A percentile compares a stretch with the other conserved stretches of the same genome.
Evolutionary conservation across 2,329 filamentous ascomycete species (phyloP).

Genomic region (Cucurbitaria berberidis): DNA sequence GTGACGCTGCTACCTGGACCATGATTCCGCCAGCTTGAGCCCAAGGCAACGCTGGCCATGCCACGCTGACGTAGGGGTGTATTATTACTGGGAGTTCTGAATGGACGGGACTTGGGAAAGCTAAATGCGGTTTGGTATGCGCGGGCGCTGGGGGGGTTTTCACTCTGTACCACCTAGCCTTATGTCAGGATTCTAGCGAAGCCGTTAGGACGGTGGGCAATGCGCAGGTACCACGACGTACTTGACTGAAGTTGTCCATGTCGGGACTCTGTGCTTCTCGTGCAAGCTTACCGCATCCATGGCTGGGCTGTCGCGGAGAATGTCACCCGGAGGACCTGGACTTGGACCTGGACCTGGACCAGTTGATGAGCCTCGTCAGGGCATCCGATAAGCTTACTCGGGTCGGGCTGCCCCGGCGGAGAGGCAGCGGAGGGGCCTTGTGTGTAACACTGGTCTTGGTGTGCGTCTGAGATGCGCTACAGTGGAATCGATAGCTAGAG

Average conservation of each 20-base stretch:
- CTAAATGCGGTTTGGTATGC: not conserved
- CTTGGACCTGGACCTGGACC: too few species aligned
- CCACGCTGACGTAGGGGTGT: not conserved
- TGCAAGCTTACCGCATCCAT: not conserved
- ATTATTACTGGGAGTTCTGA: not conserved
- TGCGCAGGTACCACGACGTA: not conserved
- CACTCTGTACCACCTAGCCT: conserved; percentile 2
- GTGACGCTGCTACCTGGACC: conserved; percentile 67
- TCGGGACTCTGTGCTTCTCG: not conserved
- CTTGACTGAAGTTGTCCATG: not conserved
- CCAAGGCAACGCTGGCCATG: not conserved
- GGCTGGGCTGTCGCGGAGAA: not conserved
- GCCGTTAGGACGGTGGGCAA: conserved; percentile 3
- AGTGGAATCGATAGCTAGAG: conserved; percentile 10
- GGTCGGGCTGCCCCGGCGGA: not conserved
- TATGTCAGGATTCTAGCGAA: conserved; percentile 7
- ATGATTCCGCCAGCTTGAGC: conserved; percentile 55
- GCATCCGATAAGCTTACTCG: conserved; percentile 7
- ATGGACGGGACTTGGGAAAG: conserved; percentile 2
- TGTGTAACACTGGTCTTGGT: not conserved
- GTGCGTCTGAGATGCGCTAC: conserved; percentile 6
- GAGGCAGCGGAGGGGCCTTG: not conserved
- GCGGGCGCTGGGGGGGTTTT: conserved; percentile 3
- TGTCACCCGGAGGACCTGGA: not conserved
- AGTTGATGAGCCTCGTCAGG: conserved; percentile 3